Base-by-base conservation (phyloP, 2,329 filamentous ascomycete genomes). In the Hymenoscyphus repandus region DNA sequence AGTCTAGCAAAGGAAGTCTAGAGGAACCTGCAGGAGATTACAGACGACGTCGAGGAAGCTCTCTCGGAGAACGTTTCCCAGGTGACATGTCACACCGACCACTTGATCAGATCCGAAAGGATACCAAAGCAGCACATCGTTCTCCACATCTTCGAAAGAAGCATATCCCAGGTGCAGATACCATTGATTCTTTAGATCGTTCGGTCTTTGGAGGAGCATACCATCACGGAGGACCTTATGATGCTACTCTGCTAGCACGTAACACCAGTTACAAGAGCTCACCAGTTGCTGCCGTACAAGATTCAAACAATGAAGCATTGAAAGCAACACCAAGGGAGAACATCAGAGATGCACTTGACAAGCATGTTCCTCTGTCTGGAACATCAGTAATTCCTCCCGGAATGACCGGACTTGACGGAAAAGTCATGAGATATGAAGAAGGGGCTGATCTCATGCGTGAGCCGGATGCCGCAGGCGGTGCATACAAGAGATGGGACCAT, bases 221-320 rank as follows among this genome's bases (percentile, higher is more conserved):
- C 68, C 92, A 96, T 68, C 92, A 97, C 62, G 88, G 86, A 57
- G 91, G 92, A 0, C 92, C 92, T 0, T 97, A 88, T 61, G 92
- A 97, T 66, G 89, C 91, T 9, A 86, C 88, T 2, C 75, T 89
- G 47, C 74, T 85, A 1, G 80, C 86, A 11, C 79, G 88, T 43
- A 96, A 96, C 70, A 74, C 71, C 3, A 75, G 82, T 69, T 74
- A 73, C 52, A 72, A 75, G 49, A 70, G 67, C 51, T 84, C 88
- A 2, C 91, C 92, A 0, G 71, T 96, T 6, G 89, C 86, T 27
- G 92, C 91, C 2, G 79, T 95, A 5, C 74, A 75, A 50, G 75
- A 80, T 2, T 83, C 82, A 38, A 96, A 93, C 68, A 74, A 76
- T 48, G 87, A 90, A 66, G 88, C 90, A 0, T 68, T 96, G 45